Evolutionary conservation across 129 eudicot genomes (phyloP), one percentile per base, ranked within the genome.

Genomic region (Lactuca sativa): DNA sequence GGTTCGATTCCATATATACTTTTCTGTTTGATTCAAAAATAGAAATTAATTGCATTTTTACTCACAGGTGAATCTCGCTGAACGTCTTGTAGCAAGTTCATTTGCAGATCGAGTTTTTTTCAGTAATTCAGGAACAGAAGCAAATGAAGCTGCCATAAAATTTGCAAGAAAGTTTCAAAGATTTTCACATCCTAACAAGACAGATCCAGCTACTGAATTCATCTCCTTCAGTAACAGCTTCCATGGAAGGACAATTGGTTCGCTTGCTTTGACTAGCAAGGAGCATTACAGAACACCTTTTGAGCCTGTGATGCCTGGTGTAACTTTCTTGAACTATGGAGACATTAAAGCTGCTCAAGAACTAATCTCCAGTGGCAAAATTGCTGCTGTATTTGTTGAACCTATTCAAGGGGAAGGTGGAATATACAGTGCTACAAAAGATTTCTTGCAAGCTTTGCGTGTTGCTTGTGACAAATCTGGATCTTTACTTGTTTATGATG

Each of bases 381-480:
- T 89, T 43, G 96, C 95, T 49, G 96, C 95, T 5, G 98, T 92
- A 30, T 89, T 92, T 72, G 98, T 89, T 63, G 97, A 88, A 74
- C 96, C 91, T 17, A 79, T 88, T 48, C 96, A 89, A 66, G 98
- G 98, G 56, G 98, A 92, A 82, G 95, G 98, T 68, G 98, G 98
- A 47, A 84, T 92, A 21, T 79, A 89, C 68, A 78, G 89, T 59
- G 95, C 98, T 31, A 84, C 86, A 13, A 84, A 84, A 82, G 91
- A 86, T 49, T 92, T 92, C 56, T 86, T 86, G 80, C 85, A 82
- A 55, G 69, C 90, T 13, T 66, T 89, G 69, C 95, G 90, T 31
- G 41, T 32, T 73, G 90, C 92, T 0, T 92, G 95, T 66, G 90
- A 92, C 76, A 78, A 81, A 32, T 83, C 95, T 61, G 96, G 92